Evolutionary conservation across 306 rosid genomes (phyloP).

Genomic region (Myrica gale): DNA sequence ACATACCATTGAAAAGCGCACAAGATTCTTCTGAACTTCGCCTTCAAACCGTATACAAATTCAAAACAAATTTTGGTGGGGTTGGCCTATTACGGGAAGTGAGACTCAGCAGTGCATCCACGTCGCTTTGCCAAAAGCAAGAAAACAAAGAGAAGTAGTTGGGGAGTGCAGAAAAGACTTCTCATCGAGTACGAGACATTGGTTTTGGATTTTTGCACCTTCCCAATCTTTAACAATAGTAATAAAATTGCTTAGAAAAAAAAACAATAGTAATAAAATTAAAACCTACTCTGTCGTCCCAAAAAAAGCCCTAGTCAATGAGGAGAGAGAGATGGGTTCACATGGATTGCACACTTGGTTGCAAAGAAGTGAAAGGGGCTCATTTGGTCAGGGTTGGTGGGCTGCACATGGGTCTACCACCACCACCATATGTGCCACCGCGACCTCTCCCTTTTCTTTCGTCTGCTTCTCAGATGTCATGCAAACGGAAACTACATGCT

Average conservation of each 20-base stretch:
- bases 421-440: constrained; percentile 11
- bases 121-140: constrained; percentile 38
- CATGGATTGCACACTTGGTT: constrained; percentile 44
- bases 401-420: constrained; percentile 43
- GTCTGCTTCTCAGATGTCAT: not conserved
- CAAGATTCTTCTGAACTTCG: constrained; percentile 11
- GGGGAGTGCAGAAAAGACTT: constrained; percentile 45
- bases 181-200: constrained; percentile 37
- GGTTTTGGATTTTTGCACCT: constrained; percentile 26
- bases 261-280: not conserved
- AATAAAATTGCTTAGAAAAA: too few species aligned
- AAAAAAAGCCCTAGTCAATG: constrained; percentile 28
- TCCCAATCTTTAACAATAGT: not conserved
- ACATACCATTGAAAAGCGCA: not conserved
- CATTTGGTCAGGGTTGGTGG: constrained; percentile 41
- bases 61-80: not conserved
- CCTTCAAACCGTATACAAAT: not conserved
- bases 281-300: not conserved
- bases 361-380: constrained; percentile 25
- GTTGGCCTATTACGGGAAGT: not conserved
- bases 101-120: constrained; percentile 21
- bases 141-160: constrained; percentile 38
- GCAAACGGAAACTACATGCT: not conserved
- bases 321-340: constrained; percentile 32
- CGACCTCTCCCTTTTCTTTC: constrained; percentile 12